These are phyloP conservation scores for Boletus reticulatus DNA, from an alignment of 768 basidiomycete species.

Conservation along the genomic window DNA sequence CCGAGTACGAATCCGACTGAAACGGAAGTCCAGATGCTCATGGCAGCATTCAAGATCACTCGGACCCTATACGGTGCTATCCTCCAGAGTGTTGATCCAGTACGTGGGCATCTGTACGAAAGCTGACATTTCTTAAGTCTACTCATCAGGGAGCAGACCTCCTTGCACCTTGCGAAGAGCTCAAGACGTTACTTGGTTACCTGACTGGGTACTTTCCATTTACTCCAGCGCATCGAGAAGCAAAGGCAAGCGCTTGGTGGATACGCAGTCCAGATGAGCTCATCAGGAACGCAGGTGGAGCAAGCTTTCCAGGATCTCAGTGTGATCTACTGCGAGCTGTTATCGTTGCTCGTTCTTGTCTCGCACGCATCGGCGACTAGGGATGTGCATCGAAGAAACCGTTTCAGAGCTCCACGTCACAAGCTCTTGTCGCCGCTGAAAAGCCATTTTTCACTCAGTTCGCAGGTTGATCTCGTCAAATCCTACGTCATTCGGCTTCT, in stretches of 20 bases:
- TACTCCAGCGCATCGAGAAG: constrained; percentile 48
- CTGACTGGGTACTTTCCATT: constrained; percentile 89
- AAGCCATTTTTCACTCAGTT: constrained; percentile 20
- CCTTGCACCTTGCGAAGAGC: constrained; percentile 40
- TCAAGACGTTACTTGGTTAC: constrained; percentile 62
- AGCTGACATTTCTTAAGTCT: constrained; percentile 3
- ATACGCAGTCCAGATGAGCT: not conserved
- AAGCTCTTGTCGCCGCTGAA: constrained; percentile 20
- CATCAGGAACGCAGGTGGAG: constrained; percentile 47
- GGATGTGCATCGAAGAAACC: constrained; percentile 6
- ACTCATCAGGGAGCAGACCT: constrained; percentile 24
- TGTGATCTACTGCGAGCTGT: constrained; percentile 75
- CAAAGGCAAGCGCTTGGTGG: constrained; percentile 41
- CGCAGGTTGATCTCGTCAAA: constrained; percentile 52
- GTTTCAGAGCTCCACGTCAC: constrained; percentile 4
- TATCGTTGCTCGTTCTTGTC: constrained; percentile 56
- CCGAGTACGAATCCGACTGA: constrained; percentile 59
- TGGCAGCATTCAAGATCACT: constrained; percentile 56
- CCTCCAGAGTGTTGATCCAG: constrained; percentile 43
- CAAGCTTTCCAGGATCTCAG: constrained; percentile 69
- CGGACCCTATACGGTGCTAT: constrained; percentile 59
- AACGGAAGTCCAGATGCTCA: constrained; percentile 57
- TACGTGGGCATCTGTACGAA: constrained; percentile 11
- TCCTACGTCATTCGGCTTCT: constrained; percentile 62
- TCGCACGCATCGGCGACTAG: constrained; percentile 15